Conservation (phyloP, 192 early-diverging fungal species). For the Coemansia sp. region DNA sequence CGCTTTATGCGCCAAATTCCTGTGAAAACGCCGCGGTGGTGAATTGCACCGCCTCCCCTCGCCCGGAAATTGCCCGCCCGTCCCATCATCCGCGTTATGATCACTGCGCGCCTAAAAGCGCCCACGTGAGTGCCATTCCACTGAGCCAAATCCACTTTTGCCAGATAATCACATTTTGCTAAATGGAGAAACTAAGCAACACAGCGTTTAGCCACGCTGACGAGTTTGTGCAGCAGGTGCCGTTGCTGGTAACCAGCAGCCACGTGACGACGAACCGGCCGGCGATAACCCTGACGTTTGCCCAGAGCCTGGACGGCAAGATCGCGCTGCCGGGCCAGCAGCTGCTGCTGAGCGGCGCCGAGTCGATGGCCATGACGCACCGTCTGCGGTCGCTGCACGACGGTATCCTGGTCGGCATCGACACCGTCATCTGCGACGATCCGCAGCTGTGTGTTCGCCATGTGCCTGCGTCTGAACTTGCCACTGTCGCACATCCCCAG, state of each 20-base stretch:
- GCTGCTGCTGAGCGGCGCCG: conserved; percentile 68
- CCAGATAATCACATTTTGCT: neutral
- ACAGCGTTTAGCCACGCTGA: conserved; percentile 11
- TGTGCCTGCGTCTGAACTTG: conserved; percentile 7
- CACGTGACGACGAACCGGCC: conserved; percentile 13
- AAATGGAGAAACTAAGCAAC: neutral
- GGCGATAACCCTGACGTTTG: conserved; percentile 83
- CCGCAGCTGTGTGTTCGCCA: conserved; percentile 62
- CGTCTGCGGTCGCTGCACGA: conserved; percentile 69
- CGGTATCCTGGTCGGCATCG: conserved; percentile 84
- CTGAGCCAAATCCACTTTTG: neutral
- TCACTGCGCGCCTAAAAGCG: too few species aligned
- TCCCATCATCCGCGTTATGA: too few species aligned
- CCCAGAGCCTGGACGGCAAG: conserved; percentile 86
- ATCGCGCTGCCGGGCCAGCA: conserved; percentile 61
- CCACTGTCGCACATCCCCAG: conserved; percentile 54
- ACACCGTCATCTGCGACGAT: conserved; percentile 78
- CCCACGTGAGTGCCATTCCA: too few species aligned
- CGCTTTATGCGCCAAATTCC: neutral
- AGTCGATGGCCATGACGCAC: conserved; percentile 83
- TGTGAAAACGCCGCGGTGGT: neutral
- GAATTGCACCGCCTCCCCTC: neutral
- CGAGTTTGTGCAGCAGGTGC: conserved; percentile 12
- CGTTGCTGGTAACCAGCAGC: conserved; percentile 4
- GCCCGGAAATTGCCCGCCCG: neutral